A percentile compares a stretch with the other conserved stretches of the same genome.
Conservation (phyloP, 345 rosid genomes). For the Jatropha curcas region DNA sequence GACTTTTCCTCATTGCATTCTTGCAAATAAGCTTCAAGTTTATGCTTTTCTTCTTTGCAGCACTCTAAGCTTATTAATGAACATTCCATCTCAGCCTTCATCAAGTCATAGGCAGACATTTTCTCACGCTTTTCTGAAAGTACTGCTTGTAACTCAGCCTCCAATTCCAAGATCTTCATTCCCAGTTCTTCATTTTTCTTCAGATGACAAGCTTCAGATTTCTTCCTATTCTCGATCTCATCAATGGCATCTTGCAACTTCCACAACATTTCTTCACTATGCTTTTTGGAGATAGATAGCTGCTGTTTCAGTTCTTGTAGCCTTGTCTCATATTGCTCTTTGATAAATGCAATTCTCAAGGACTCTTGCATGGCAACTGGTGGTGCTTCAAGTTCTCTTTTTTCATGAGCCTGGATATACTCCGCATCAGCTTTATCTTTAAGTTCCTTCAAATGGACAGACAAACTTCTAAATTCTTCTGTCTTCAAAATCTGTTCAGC, state of each 20-base stretch:
- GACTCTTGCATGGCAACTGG: conserved; percentile 80
- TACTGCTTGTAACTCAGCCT: conserved; percentile 62
- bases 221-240: conserved; percentile 74
- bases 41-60: conserved; percentile 93
- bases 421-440: conserved; percentile 88
- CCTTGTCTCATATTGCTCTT: conserved; percentile 85
- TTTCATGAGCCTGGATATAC: conserved; percentile 54
- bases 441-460: conserved; percentile 79
- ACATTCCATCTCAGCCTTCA: conserved; percentile 96
- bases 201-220: conserved; percentile 69
- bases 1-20: conserved; percentile 62
- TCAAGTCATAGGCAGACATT: conserved; percentile 61
- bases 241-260: conserved; percentile 90
- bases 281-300: conserved; percentile 78
- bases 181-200: conserved; percentile 83
- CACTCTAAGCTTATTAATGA: conserved; percentile 90
- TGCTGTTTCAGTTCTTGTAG: conserved; percentile 89
- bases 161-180: conserved; percentile 67
- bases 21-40: conserved; percentile 62
- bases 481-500: conserved; percentile 83
- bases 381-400: conserved; percentile 50
- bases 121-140: conserved; percentile 76
- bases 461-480: conserved; percentile 81
- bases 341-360: conserved; percentile 91
- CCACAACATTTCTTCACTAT: conserved; percentile 85